These are phyloP conservation scores for Phytophthora tubulina DNA, from an alignment of 352 stramenopile genomes.

Conservation along the genomic window DNA sequence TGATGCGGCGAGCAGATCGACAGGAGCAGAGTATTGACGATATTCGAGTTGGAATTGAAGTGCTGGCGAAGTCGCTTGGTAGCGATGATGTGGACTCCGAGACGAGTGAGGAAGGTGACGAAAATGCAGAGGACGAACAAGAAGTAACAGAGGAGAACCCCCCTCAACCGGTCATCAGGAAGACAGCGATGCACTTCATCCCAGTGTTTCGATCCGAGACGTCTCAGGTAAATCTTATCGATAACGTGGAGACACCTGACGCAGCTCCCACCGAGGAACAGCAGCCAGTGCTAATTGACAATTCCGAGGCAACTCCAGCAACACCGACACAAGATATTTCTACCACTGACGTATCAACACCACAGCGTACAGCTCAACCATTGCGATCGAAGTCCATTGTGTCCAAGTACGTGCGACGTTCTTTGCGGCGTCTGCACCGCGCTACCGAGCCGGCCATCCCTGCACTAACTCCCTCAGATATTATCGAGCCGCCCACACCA, in stretches of 20 bases:
- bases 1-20: slow-evolving; percentile 60
- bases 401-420: slow-evolving; percentile 29
- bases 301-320: no score
- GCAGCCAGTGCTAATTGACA: no score
- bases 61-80: slow-evolving; percentile 72
- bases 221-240: slow-evolving; percentile 2
- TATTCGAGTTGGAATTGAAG: slow-evolving; percentile 62
- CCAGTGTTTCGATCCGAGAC: slow-evolving; percentile 18
- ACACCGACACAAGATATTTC: background rate
- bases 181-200: slow-evolving; percentile 19
- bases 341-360: background rate
- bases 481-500: slow-evolving; percentile 9
- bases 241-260: background rate
- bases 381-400: slow-evolving; percentile 10
- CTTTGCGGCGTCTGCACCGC: slow-evolving; percentile 13
- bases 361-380: background rate
- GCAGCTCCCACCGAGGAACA: background rate
- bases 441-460: slow-evolving; percentile 3
- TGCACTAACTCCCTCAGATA: background rate
- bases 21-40: slow-evolving; percentile 73
- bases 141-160: background rate
- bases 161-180: slow-evolving; percentile 12
- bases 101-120: slow-evolving; percentile 36
- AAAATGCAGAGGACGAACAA: background rate
- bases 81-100: slow-evolving; percentile 72